Evolutionary conservation across 495 filamentous ascomycete genomes (phyloP), one percentile per base, ranked within the genome.

Genomic region (Apodospora peruviana): DNA sequence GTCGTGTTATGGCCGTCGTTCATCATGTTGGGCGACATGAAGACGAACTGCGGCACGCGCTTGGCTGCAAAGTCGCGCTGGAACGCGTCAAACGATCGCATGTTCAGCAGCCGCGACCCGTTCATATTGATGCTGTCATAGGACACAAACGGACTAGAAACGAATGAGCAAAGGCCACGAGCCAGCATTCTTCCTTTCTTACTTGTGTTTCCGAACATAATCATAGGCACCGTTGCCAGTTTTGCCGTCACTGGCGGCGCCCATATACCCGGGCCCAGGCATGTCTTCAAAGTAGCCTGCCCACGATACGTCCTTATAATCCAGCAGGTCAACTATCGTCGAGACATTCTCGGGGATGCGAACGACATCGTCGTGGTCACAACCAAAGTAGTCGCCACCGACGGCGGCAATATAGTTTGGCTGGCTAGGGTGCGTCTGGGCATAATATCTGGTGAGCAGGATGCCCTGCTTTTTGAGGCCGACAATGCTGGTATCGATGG

Each of bases 181-280:
- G 7, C 14, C 18, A n/a, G 40, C 14, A 17, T 9, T 11, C 35
- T 0, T 1, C 1, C 11, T 9, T 1, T 53, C 62, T 48, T 42
- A 76, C 74, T 86, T 85, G 65, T 87, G 84, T 62, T 88, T 88
- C 45, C 84, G 72, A 12, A 87, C 83, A 57, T 87, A 88, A 60
- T 80, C 72, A 67, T 79, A 80, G 21, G 59, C 59, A 32, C 69
- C 74, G 17, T 68, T 70, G 29, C 68, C 61, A 24, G 73, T 74
- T 10, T 66, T 61, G 40, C 68, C 58, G 25, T 74, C 67, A 51
- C 79, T 78, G 5, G 64, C 71, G 38, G 74, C 75, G 32, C 73
- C 82, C 74, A 84, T 77, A 61, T 78, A 87, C 2, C 84, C 84
- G 3, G 84, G 80, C 10, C 82, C 76, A 1, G 85, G 84, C 45